A percentile compares a stretch with the other conserved stretches of the same genome.
Conservation (phyloP, 192 early-diverging fungal genomes). For the Linnemannia elongata region DNA sequence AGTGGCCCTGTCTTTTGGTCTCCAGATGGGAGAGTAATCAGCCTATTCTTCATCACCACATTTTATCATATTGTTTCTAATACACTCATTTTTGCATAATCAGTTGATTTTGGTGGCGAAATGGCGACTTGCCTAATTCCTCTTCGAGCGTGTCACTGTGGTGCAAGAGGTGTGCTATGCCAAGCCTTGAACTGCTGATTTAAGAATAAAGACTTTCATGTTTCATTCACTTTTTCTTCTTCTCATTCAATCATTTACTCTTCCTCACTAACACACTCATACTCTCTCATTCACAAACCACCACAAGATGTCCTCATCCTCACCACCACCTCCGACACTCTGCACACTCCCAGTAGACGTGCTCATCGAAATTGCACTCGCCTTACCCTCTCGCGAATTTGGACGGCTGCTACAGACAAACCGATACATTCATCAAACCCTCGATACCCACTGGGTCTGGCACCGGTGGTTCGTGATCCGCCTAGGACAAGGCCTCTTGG, state of each 20-base stretch:
- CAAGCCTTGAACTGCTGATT: background rate
- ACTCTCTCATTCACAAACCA: too few relatives aligned
- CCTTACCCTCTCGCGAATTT: slow-evolving; percentile 7
- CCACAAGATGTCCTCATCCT: background rate
- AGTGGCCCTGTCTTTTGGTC: slow-evolving; percentile 69
- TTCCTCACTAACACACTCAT: background rate
- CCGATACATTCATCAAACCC: slow-evolving; percentile 2
- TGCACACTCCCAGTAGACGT: slow-evolving; percentile 9
- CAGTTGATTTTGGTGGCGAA: too few relatives aligned
- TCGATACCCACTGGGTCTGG: slow-evolving; percentile 23
- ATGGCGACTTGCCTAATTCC: too few relatives aligned
- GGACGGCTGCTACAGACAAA: slow-evolving; percentile 13
- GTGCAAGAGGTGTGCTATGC: too few relatives aligned
- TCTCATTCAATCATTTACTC: background rate
- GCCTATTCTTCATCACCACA: too few relatives aligned
- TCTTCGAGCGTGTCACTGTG: too few relatives aligned
- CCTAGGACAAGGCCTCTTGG: slow-evolving; percentile 15
- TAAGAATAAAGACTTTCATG: background rate
- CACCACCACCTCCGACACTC: background rate
- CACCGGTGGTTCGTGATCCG: slow-evolving; percentile 18
- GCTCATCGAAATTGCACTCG: slow-evolving; percentile 6
- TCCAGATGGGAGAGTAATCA: slow-evolving; percentile 47
- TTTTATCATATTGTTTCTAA: too few relatives aligned
- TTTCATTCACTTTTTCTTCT: background rate
- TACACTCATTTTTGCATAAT: too few relatives aligned